Base-by-base conservation (phyloP, 169 alveolate species). In the Besnoitia besnoiti region DNA sequence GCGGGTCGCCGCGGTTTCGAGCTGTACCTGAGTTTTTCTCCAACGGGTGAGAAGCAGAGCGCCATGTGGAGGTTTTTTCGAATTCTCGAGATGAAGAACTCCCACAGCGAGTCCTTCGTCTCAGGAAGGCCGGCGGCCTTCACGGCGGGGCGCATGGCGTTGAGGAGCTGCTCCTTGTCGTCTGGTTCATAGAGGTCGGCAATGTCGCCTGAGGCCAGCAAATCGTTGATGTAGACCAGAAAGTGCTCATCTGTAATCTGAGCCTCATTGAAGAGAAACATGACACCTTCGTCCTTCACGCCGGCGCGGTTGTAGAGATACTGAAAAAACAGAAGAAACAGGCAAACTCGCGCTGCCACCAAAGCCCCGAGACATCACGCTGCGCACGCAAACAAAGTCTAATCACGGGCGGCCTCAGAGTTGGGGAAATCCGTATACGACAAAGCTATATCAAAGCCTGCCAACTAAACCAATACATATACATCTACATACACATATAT, bases 21-120 rank as follows among this genome's bases (percentile, higher is more conserved):
- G 5, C 14, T 55, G 30, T 50, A 84, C 91, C 99, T 97, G 95
- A 98, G 95, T 75, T 97, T 93, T 75, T 98, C 99, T 37, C 99
- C 99, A 50, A 98, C 98, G 24, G 99, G 99, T 2, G 99, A 98
- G 98, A 98, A 98, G 94, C 99, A 98, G 87, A 98, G 92, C 37
- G 98, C 96, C 97, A 98, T 97, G 95, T 98, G 99, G 61, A 98
- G 96, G 95, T 98, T 98, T 91, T 97, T 97, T 94, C 97, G 97
- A 80, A 98, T 98, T 95, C 98, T 96, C 84, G 96, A 96, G 62
- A 98, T 97, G 94, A 97, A 98, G 98, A 96, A 98, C 89, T 95
- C 95, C 99, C 99, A 98, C 89, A 98, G 97, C 94, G 97, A 96
- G 93, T 97, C 98, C 80, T 97, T 97, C 42, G 98, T 96, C 92